Percentiles rank a stretch among this genome's conserved stretches.
Evolutionary conservation across 306 rosid species (phyloP).

Genomic region (Sesbania bispinosa): DNA sequence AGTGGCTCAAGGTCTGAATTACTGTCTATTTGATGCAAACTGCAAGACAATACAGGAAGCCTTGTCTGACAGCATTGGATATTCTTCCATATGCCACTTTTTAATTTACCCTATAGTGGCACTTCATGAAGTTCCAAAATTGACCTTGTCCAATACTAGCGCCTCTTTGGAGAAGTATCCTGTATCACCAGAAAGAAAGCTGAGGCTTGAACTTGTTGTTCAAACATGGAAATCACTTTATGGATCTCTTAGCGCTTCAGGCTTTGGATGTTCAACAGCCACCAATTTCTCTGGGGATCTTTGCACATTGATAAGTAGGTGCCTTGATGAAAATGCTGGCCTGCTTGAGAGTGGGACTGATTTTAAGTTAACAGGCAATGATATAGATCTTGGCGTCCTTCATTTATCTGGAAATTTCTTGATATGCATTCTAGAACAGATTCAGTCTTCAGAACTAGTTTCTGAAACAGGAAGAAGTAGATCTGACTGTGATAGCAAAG

Average conservation of each 20-base stretch:
- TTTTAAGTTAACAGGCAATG: slow-evolving; percentile 34
- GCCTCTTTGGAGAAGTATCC: slow-evolving; percentile 29
- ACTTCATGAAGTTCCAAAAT: slow-evolving; percentile 34
- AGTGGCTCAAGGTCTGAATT: slow-evolving; percentile 53
- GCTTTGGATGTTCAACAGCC: slow-evolving; percentile 36
- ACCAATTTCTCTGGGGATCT: slow-evolving; percentile 51
- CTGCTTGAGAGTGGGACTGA: slow-evolving; percentile 29
- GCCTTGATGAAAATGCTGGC: slow-evolving; percentile 46
- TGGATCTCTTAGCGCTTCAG: slow-evolving; percentile 43
- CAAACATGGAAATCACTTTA: slow-evolving; percentile 71
- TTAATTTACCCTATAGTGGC: slow-evolving; percentile 63
- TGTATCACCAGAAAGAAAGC: slow-evolving; percentile 30
- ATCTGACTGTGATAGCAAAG: slow-evolving; percentile 23
- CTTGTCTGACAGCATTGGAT: slow-evolving; percentile 39
- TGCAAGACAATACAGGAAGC: slow-evolving; percentile 35
- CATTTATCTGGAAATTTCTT: slow-evolving; percentile 52
- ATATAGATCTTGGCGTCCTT: slow-evolving; percentile 35
- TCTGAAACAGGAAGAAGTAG: slow-evolving; percentile 29
- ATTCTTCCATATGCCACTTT: slow-evolving; percentile 44
- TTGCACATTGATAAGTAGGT: slow-evolving; percentile 37
- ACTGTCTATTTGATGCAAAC: slow-evolving; percentile 39
- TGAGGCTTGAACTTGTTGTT: slow-evolving; percentile 43
- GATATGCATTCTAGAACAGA: slow-evolving; percentile 46
- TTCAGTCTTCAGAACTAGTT: slow-evolving; percentile 36
- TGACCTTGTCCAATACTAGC: slow-evolving; percentile 27